Conservation (phyloP, 202 grass and related monocot species). For the Eragrostis tef region DNA sequence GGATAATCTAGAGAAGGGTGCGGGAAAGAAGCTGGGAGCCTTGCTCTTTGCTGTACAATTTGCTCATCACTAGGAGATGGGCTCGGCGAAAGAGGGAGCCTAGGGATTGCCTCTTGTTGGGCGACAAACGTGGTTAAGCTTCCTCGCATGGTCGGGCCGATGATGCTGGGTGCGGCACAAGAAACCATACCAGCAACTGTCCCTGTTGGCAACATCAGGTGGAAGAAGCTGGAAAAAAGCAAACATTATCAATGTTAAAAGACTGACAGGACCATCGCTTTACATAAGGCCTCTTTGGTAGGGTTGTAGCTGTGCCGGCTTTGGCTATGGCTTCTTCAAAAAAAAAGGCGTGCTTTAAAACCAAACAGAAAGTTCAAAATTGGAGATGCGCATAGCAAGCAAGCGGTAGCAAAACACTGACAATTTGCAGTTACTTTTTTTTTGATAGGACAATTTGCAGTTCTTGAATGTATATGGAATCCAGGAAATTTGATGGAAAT, state of each 20-base stretch:
- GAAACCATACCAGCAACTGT: slow-evolving; percentile 90
- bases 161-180: slow-evolving; percentile 83
- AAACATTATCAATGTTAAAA: slow-evolving; percentile 1
- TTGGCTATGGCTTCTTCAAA: too few relatives aligned
- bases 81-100: not conserved
- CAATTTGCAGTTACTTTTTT: too few relatives aligned
- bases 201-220: slow-evolving; percentile 65
- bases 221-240: slow-evolving; percentile 62
- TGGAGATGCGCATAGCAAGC: not conserved
- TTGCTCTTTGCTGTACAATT: slow-evolving; percentile 39
- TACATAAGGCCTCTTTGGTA: too few relatives aligned
- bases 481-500: too few relatives aligned
- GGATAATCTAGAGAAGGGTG: not conserved
- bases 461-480: too few relatives aligned
- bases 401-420: not conserved
- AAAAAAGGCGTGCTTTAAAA: not conserved
- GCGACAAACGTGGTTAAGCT: slow-evolving; percentile 89
- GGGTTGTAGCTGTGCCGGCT: too few relatives aligned
- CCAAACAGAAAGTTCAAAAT: not conserved
- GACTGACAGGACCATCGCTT: too few relatives aligned
- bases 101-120: slow-evolving; percentile 74
- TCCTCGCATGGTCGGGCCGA: slow-evolving; percentile 71
- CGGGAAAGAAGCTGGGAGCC: not conserved
- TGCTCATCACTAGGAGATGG: not conserved
- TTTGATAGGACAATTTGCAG: too few relatives aligned